These are phyloP conservation scores for Torulaspora globosa DNA, from an alignment of 1,139 yeast species.

Conservation along the genomic window DNA sequence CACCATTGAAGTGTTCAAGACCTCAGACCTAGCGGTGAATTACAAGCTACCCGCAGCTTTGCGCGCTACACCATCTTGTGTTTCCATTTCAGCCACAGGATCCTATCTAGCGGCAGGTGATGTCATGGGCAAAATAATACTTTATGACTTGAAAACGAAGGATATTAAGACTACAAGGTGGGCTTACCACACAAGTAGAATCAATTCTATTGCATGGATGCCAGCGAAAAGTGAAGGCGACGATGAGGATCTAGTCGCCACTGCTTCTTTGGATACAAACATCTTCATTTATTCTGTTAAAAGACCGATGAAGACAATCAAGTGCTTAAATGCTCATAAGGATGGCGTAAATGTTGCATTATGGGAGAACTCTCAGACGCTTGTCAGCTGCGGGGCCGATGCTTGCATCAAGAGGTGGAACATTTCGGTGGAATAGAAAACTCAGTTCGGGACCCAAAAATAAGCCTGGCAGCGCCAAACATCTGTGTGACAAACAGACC, in stretches of 20 bases:
- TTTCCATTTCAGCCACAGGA: conserved; percentile 70
- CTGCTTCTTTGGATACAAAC: conserved; percentile 82
- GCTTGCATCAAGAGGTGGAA: conserved; percentile 77
- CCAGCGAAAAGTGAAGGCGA: conserved; percentile 34
- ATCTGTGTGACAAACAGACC: too few species aligned
- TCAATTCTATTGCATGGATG: conserved; percentile 71
- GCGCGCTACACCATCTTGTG: conserved; percentile 57
- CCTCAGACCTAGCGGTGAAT: conserved; percentile 37
- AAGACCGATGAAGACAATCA: conserved; percentile 72
- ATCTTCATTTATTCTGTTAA: conserved; percentile 74
- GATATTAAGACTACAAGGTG: conserved; percentile 78
- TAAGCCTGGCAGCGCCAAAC: too few species aligned
- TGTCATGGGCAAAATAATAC: conserved; percentile 72
- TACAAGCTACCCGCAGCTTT: conserved; percentile 38
- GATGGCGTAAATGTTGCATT: conserved; percentile 74
- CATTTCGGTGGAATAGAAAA: conserved; percentile 31
- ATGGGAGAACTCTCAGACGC: conserved; percentile 50
- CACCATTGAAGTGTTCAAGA: conserved; percentile 38
- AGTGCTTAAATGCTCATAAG: conserved; percentile 76
- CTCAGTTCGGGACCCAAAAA: too few species aligned
- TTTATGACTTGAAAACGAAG: conserved; percentile 55
- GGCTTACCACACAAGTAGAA: conserved; percentile 89
- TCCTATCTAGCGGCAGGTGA: conserved; percentile 80
- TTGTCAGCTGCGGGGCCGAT: conserved; percentile 77
- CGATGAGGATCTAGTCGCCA: conserved; percentile 66